phyloP scores from a whole-genome alignment of 768 basidiomycete species.

The Lentinula boryana region DNA sequence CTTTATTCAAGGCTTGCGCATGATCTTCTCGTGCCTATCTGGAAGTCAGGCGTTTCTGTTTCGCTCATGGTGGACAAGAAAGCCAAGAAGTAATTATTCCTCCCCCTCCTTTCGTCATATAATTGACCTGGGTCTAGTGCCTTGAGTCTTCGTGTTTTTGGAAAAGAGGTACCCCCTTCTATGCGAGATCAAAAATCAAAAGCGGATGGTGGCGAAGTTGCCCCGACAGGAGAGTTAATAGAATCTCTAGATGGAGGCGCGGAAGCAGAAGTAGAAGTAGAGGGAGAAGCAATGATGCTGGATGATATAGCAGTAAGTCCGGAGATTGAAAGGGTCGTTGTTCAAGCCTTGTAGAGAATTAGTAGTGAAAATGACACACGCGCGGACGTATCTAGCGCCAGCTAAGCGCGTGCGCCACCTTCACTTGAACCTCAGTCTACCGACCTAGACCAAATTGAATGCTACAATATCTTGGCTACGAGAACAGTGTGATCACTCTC shows the following conservation, averaged over 20 bases:
- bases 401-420: background rate
- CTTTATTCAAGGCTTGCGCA: conserved; percentile 51
- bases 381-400: no score
- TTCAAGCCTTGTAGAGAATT: background rate
- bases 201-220: conserved; percentile 2
- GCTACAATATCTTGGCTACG: background rate
- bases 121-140: conserved; percentile 45
- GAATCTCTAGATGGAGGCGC: background rate
- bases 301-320: background rate
- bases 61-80: conserved; percentile 95
- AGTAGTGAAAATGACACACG: no score
- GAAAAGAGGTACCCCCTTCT: conserved; percentile 64
- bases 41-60: conserved; percentile 87
- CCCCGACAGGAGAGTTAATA: background rate
- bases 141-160: conserved; percentile 80
- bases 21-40: conserved; percentile 86
- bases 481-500: background rate
- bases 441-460: background rate
- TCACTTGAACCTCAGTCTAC: background rate
- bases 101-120: background rate
- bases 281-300: background rate
- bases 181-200: conserved; percentile 16
- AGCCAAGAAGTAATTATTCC: conserved; percentile 71
- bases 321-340: background rate
- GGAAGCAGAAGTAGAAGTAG: background rate